Evolutionary conservation across 164 flowering plant species (phyloP).

Genomic region (Vitis cinerea): DNA sequence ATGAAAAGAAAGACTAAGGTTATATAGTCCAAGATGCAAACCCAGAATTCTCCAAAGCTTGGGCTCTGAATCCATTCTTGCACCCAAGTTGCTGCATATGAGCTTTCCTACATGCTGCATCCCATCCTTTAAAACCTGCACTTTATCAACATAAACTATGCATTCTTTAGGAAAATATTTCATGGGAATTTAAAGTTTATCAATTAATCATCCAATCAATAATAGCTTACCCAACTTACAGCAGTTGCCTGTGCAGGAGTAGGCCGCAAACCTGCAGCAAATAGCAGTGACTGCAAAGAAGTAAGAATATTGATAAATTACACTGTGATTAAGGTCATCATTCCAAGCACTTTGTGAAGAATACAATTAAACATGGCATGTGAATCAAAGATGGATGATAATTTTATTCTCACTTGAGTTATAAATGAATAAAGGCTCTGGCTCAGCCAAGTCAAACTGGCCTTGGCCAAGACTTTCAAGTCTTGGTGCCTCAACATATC

Average conservation of each 20-base stretch:
- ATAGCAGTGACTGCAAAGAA: conserved; percentile 87
- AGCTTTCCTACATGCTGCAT: conserved; percentile 97
- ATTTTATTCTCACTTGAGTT: too few species aligned
- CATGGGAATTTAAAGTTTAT: background rate
- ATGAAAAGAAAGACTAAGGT: background rate
- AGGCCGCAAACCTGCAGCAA: conserved; percentile 99
- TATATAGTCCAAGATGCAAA: conserved; percentile 21
- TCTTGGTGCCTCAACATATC: too few species aligned
- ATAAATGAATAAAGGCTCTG: too few species aligned
- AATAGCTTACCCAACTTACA: conserved; percentile 85
- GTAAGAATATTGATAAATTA: conserved; percentile 39
- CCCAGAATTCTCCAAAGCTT: conserved; percentile 95
- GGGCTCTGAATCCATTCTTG: conserved; percentile 99
- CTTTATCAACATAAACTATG: conserved; percentile 11
- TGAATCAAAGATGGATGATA: background rate
- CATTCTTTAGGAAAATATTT: background rate
- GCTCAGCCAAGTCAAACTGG: too few species aligned
- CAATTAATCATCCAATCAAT: background rate
- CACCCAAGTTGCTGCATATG: conserved; percentile 93
- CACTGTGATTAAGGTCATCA: conserved; percentile 10
- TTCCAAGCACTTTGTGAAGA: background rate
- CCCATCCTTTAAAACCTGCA: conserved; percentile 88
- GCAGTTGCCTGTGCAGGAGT: conserved; percentile 98
- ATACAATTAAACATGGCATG: background rate
- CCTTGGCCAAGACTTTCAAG: too few species aligned